Evolutionary conservation across 805 yeast species (phyloP).

Genomic region (Pichia paraexigua): DNA sequence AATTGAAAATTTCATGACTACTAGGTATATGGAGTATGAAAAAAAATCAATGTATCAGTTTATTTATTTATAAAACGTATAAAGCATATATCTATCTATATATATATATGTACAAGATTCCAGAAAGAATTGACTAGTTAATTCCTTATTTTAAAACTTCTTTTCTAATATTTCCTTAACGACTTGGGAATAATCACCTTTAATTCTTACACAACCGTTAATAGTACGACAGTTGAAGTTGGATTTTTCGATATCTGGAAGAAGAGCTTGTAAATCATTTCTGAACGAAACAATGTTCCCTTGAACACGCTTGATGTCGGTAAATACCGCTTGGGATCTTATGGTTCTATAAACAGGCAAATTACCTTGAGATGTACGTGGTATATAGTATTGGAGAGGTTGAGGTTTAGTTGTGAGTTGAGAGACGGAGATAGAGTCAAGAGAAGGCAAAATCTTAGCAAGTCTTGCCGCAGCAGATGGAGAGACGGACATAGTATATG

Average conservation of each 20-base stretch:
- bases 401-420: constrained; percentile 28
- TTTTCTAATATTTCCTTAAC: constrained; percentile 30
- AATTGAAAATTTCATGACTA: too few species aligned
- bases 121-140: too few species aligned
- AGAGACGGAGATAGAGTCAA: constrained; percentile 17
- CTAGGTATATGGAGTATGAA: background rate
- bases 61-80: too few species aligned
- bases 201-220: constrained; percentile 45
- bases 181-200: constrained; percentile 35
- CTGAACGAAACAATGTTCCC: constrained; percentile 65
- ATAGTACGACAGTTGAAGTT: constrained; percentile 42
- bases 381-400: constrained; percentile 33
- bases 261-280: constrained; percentile 47
- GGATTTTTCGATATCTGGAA: constrained; percentile 38
- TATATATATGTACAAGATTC: background rate
- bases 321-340: constrained; percentile 53
- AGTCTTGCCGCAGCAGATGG: constrained; percentile 10
- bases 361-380: constrained; percentile 54
- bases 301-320: constrained; percentile 63
- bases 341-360: constrained; percentile 75
- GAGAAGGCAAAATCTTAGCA: constrained; percentile 20
- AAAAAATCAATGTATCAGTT: background rate
- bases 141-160: constrained; percentile 18
- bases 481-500: background rate
- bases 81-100: background rate